These are phyloP conservation scores for Schwanniomyces pseudopolymorphus DNA, from an alignment of 805 yeast genomes.

Conservation along the genomic window DNA sequence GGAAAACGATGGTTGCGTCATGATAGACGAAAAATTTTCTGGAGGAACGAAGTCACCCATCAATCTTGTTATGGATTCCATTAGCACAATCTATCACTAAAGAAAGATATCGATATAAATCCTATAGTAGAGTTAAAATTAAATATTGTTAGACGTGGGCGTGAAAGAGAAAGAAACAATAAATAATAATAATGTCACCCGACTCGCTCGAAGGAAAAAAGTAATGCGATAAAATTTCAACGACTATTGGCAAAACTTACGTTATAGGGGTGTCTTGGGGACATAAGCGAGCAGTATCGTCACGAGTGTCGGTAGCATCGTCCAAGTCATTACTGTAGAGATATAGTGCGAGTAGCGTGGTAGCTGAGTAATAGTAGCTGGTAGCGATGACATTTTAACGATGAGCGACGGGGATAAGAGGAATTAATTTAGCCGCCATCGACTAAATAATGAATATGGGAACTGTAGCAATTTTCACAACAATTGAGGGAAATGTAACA, in stretches of 20 bases:
- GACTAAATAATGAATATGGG: too few relatives aligned
- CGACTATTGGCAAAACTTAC: not conserved
- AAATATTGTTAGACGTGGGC: not conserved
- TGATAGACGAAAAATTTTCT: conserved; percentile 13
- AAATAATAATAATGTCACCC: not conserved
- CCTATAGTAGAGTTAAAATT: not conserved
- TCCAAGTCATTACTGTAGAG: too few relatives aligned
- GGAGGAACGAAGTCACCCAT: conserved; percentile 8
- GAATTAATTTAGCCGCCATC: too few relatives aligned
- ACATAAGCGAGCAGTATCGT: not conserved
- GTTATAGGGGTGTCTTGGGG: not conserved
- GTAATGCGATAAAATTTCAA: not conserved
- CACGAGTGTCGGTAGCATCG: too few relatives aligned
- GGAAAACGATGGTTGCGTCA: conserved; percentile 10
- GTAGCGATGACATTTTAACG: too few relatives aligned
- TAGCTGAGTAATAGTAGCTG: too few relatives aligned
- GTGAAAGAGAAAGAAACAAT: not conserved
- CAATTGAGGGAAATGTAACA: too few relatives aligned
- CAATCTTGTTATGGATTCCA: not conserved
- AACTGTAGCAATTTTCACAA: too few relatives aligned
- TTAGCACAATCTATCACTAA: not conserved
- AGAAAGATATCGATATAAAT: not conserved
- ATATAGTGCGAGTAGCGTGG: too few relatives aligned
- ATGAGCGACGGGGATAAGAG: too few relatives aligned
- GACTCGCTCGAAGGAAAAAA: not conserved